phyloP scores from a whole-genome alignment of 345 rosid species.

The Gossypium arboreum region DNA sequence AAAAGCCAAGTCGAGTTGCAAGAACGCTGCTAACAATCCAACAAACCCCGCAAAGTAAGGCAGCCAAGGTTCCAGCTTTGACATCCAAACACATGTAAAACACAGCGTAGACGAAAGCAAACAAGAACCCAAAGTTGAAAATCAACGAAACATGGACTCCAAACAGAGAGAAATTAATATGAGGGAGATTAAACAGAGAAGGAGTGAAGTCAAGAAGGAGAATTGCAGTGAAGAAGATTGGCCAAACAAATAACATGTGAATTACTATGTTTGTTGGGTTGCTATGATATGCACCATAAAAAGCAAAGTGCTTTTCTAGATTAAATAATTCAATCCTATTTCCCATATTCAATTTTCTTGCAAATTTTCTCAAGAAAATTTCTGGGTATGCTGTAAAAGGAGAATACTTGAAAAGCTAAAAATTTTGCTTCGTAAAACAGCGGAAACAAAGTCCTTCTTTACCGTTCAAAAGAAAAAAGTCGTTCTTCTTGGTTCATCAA shows the following conservation, averaged over 20 bases:
- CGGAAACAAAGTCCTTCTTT: background rate
- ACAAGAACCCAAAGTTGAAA: constrained; percentile 49
- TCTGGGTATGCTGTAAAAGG: background rate
- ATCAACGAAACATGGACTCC: constrained; percentile 28
- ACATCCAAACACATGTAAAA: constrained; percentile 47
- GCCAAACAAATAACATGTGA: constrained; percentile 61
- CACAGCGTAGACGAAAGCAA: constrained; percentile 38
- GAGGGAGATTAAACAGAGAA: constrained; percentile 36
- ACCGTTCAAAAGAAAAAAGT: background rate
- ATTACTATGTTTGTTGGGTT: constrained; percentile 39
- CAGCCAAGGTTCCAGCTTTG: constrained; percentile 61
- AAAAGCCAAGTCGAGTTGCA: constrained; percentile 42
- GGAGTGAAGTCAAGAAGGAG: constrained; percentile 52
- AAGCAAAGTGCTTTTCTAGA: constrained; percentile 48
- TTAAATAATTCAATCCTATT: constrained; percentile 37
- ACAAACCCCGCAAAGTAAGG: constrained; percentile 43
- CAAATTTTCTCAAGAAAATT: background rate
- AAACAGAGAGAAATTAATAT: constrained; percentile 27
- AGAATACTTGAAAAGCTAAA: background rate
- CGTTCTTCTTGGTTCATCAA: background rate
- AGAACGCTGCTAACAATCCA: constrained; percentile 43
- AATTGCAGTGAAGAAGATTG: constrained; percentile 52
- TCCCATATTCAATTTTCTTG: constrained; percentile 34
- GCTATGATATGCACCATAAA: constrained; percentile 51
- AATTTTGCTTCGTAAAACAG: background rate